Evolutionary conservation across 108 stramenopile genomes (phyloP).

Genomic region (Discostella stelligeroides): DNA sequence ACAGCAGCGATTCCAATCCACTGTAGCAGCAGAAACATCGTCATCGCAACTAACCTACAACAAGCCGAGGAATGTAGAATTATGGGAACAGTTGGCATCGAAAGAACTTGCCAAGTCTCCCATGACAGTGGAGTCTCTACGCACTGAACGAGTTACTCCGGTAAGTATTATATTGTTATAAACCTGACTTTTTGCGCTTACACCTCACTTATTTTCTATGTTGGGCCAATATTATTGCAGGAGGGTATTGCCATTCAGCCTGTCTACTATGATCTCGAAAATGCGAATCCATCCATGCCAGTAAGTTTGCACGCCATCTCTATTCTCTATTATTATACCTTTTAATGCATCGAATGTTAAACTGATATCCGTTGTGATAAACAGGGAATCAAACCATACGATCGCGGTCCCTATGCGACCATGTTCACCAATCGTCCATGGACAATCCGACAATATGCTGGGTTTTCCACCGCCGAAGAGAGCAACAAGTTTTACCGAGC

Average conservation of each 20-base stretch:
- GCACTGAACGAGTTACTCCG: constrained; percentile 67
- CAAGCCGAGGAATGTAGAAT: constrained; percentile 44
- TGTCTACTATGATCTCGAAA: constrained; percentile 85
- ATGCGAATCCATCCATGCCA: constrained; percentile 72
- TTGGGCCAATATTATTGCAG: constrained; percentile 26
- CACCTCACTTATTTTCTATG: too few species aligned
- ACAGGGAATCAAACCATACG: constrained; percentile 90
- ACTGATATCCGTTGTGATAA: neutral
- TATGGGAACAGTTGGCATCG: constrained; percentile 71
- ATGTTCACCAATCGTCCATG: constrained; percentile 94
- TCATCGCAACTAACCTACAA: constrained; percentile 7
- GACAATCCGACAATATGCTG: constrained; percentile 94
- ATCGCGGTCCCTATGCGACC: constrained; percentile 98
- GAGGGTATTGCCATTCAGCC: constrained; percentile 94
- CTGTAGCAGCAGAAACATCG: neutral
- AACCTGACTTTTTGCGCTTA: too few species aligned
- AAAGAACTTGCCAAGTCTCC: constrained; percentile 70
- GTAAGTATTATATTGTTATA: constrained; percentile 22
- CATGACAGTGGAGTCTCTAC: constrained; percentile 61
- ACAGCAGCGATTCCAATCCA: neutral
- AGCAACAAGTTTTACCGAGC: constrained; percentile 89
- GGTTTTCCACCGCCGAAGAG: constrained; percentile 98
- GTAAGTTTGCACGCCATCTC: constrained; percentile 14
- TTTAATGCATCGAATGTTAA: constrained; percentile 1
- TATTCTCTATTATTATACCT: neutral